phyloP scores from a whole-genome alignment of 768 basidiomycete genomes.

The Boletus subparvulus region DNA sequence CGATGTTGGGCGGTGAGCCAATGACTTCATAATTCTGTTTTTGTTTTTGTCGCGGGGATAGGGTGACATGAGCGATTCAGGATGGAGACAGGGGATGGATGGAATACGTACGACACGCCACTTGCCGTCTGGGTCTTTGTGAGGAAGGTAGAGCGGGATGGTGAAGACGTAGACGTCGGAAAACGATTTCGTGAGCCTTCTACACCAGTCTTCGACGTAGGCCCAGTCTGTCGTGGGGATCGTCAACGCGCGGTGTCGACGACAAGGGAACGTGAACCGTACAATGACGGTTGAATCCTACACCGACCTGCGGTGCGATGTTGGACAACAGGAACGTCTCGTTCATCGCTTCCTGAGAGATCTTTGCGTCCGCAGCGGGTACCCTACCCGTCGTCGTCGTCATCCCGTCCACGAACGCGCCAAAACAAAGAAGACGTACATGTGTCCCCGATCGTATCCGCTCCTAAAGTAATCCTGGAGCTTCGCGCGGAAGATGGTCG shows the following conservation, averaged over 20 bases:
- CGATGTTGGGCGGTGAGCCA: constrained; percentile 83
- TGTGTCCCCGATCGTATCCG: constrained; percentile 96
- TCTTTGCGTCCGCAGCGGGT: constrained; percentile 94
- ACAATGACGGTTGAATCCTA: constrained; percentile 98
- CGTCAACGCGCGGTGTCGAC: background rate
- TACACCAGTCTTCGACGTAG: constrained; percentile 94
- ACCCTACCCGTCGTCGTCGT: constrained; percentile 54
- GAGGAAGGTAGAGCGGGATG: constrained; percentile 93
- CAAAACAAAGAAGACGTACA: constrained; percentile 51
- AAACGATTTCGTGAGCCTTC: constrained; percentile 82
- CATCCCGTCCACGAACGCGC: background rate
- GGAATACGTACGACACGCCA: constrained; percentile 80
- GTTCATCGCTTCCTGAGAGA: constrained; percentile 90
- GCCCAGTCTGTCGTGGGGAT: constrained; percentile 74
- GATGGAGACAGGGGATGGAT: background rate
- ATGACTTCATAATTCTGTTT: constrained; percentile 90
- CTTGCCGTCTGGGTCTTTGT: constrained; percentile 83
- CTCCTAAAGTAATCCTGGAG: constrained; percentile 89
- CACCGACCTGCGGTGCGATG: constrained; percentile 97
- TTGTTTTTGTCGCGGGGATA: background rate
- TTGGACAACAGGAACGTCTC: constrained; percentile 95
- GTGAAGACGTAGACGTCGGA: constrained; percentile 98
- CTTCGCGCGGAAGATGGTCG: constrained; percentile 73
- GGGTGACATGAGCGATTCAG: background rate
- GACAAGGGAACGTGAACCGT: background rate